These are phyloP conservation scores for Ophiostoma perfectum DNA, from an alignment of 2,329 filamentous ascomycete genomes.

Conservation along the genomic window DNA sequence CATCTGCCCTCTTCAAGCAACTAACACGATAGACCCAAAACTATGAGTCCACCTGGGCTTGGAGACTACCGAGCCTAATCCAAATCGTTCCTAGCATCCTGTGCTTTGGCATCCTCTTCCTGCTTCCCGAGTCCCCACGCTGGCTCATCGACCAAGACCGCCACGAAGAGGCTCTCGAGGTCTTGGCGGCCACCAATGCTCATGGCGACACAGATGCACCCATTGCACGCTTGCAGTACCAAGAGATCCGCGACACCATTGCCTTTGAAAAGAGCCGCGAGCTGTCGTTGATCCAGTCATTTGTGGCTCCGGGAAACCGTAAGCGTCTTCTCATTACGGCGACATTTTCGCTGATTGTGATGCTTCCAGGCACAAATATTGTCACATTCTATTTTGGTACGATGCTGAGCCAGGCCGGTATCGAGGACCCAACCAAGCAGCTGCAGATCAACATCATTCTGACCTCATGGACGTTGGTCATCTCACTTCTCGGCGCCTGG, in stretches of 20 bases:
- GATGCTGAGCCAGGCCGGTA: slow-evolving; percentile 19
- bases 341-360: slow-evolving; percentile 20
- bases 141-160: slow-evolving; percentile 21
- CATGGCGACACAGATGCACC: slow-evolving; percentile 9
- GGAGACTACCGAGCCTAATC: slow-evolving; percentile 41
- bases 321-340: slow-evolving; percentile 24
- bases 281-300: neutral
- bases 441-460: slow-evolving; percentile 23
- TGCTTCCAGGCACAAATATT: slow-evolving; percentile 25
- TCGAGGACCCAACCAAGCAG: slow-evolving; percentile 18
- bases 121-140: slow-evolving; percentile 24
- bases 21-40: neutral
- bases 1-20: neutral
- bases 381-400: slow-evolving; percentile 34
- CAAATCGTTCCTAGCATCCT: slow-evolving; percentile 31
- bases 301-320: slow-evolving; percentile 23
- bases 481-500: slow-evolving; percentile 10
- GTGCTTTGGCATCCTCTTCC: slow-evolving; percentile 19
- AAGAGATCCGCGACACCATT: neutral
- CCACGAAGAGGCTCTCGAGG: slow-evolving; percentile 37
- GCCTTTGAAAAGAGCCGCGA: slow-evolving; percentile 11
- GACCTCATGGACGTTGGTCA: slow-evolving; percentile 15
- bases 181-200: slow-evolving; percentile 29
- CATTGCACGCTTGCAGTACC: neutral
- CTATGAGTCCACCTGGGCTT: slow-evolving; percentile 25